Base-by-base conservation (phyloP, 306 rosid genomes). In the Vigna unguiculata region DNA sequence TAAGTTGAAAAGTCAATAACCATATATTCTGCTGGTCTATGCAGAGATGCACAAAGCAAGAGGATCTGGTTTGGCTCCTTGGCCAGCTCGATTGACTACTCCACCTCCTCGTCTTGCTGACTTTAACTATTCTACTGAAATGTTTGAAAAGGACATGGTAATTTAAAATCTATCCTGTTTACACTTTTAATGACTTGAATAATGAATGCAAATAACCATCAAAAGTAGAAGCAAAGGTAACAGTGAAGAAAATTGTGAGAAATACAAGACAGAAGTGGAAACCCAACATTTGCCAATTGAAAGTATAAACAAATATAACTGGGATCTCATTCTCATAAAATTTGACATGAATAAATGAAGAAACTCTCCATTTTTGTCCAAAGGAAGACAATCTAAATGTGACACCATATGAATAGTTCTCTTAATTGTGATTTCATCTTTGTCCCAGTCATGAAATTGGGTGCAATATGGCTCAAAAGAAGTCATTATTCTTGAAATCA, bases 61-160 rank as follows among this genome's bases (percentile, higher is more conserved):
- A 81, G 98, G 98, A 59, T 85, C 93, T 71, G 95, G 87, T 61
- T 83, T 90, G 83, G 91, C 90, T 86, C 96, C 95, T 61, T 94
- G 97, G 96, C 98, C 93, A 12, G 90, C 91, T 57, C 91, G 98
- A 75, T 87, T 94, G 83, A 89, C 87, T 38, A 47, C 86, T 67
- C 95, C 95, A 77, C 96, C 96, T 76, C 98, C 98, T 19, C 93
- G 97, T 51, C 97, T 94, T 47, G 86, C 89, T 32, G 98, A 90
- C 75, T 90, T 92, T 36, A 94, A 96, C 86, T 88, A 90, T 83
- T 87, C 91, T 32, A 48, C 71, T 78, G 89, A 87, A 48, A 86
- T 81, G 86, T 94, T 91, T 72, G 86, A 83, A 81, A 90, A 87
- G 79, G 95, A 92, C 84, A 85, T 52, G 89, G 96, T 94, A 90